Conservation (phyloP, 208 protist species). For the Balamuthia mandrillaris region DNA sequence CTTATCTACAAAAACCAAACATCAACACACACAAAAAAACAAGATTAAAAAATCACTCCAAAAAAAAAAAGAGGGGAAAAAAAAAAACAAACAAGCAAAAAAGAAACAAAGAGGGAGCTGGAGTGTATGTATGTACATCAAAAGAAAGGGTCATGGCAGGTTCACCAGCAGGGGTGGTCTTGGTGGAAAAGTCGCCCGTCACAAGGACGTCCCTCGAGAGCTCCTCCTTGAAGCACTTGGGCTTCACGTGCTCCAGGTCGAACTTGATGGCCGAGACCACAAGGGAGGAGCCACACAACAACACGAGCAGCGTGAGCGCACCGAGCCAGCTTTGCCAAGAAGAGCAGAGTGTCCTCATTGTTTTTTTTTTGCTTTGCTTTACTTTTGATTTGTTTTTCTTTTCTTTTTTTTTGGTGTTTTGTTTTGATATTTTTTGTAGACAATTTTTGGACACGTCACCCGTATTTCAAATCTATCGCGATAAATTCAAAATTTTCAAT, state of each 20-base stretch:
- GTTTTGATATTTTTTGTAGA: too few relatives aligned
- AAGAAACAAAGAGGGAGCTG: not conserved
- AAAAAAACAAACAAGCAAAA: not conserved
- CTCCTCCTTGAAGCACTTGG: slow-evolving; percentile 22
- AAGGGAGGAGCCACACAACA: not conserved
- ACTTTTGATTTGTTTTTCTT: too few relatives aligned
- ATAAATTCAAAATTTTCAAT: too few relatives aligned
- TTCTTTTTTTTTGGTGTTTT: too few relatives aligned
- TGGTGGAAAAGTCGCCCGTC: not conserved
- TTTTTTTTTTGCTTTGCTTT: too few relatives aligned
- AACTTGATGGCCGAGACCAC: not conserved
- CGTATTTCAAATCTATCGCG: too few relatives aligned
- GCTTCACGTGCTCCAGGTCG: not conserved
- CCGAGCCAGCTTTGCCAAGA: too few relatives aligned
- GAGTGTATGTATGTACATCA: not conserved
- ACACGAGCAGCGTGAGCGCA: too few relatives aligned
- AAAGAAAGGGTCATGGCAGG: not conserved
- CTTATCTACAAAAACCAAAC: slow-evolving; percentile 1
- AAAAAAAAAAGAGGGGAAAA: not conserved
- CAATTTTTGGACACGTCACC: too few relatives aligned
- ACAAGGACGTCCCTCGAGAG: slow-evolving; percentile 17
- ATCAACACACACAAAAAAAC: too few relatives aligned
- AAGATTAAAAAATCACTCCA: not conserved
- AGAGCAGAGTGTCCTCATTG: too few relatives aligned
- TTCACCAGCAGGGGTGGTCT: too few relatives aligned